These are phyloP conservation scores for Ophiostoma sp. DNA, from an alignment of 2,329 filamentous ascomycete genomes.

Conservation along the genomic window DNA sequence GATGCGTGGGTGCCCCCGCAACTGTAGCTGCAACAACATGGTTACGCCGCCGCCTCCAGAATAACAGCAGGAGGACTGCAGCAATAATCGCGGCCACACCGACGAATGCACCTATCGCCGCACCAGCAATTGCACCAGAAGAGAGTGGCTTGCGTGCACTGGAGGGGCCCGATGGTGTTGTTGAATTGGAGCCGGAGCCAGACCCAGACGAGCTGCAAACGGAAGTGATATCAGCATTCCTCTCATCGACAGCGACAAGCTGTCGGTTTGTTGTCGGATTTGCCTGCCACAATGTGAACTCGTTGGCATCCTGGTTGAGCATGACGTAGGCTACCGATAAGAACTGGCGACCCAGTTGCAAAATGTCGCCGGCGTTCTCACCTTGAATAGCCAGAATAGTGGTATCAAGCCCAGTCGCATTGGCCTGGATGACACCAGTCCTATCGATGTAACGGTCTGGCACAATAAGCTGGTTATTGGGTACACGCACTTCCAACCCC, in stretches of 20 bases:
- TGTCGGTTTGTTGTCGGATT: neutral
- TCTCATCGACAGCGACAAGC: neutral
- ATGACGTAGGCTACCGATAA: neutral
- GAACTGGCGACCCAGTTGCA: neutral
- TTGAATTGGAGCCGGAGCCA: neutral
- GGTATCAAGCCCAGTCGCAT: neutral
- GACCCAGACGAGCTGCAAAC: neutral
- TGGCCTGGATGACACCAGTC: neutral
- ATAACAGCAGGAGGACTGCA: neutral
- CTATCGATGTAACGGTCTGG: neutral
- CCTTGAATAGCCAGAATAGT: neutral
- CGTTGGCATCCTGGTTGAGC: constrained; percentile 1
- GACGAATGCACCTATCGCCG: neutral
- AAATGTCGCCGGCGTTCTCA: neutral
- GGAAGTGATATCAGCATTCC: neutral
- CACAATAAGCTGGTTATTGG: neutral
- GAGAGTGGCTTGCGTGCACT: neutral
- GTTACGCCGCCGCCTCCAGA: neutral
- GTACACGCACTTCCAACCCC: neutral
- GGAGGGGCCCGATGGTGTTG: neutral
- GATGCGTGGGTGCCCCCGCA: neutral
- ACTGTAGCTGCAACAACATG: neutral
- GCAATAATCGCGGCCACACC: neutral
- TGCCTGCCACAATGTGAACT: neutral
- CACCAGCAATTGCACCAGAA: neutral